Evolutionary conservation across 495 filamentous ascomycete genomes (phyloP), one percentile per base, ranked within the genome.

Genomic region (Talaromyces proteolyticus): DNA sequence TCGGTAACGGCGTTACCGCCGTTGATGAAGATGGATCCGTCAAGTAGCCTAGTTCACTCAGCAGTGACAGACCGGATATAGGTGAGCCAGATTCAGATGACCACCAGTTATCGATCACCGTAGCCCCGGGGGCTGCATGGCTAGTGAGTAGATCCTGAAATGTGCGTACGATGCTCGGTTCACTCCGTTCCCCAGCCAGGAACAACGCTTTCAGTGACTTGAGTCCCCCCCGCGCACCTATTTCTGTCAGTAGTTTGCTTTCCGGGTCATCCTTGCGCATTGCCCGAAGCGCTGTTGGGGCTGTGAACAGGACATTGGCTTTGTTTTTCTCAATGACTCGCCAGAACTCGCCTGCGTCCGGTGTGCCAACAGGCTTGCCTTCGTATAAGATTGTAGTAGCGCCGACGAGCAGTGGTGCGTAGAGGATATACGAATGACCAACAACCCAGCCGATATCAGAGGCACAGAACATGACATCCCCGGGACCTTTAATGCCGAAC

Each of bases 91-190:
- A 89, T 65, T 96, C 91, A 1, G 88, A 92, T 3, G 88, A 92
- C 91, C 91, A 96, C 91, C 91, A 96, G 60, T 96, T 95, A 62
- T 96, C 91, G 44, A 95, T 75, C 14, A 96, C 87, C 22, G 78
- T 69, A 0, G 89, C 82, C 23, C 77, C 76, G 1, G 66, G 68
- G 0, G 81, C 79, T 34, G 78, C 84, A 54, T 89, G 81, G 46
- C 76, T 70, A 10, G 68, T 57, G 2, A 95, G 69, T 1, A 94
- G 74, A 5, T 81, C 70, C 56, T 91, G 85, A 51, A 91, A 96
- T 61, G 86, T 81, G 8, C 75, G 77, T 3, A 96, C 77, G 58
- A 96, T 90, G 46, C 82, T 85, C 5, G 91, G 91, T 58, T 96
- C 91, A 50, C 87, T 93, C 14, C 91, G 74, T 59, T 96, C 91